A percentile compares a stretch with the other conserved stretches of the same genome.
phyloP scores from a whole-genome alignment of 2,329 filamentous ascomycete genomes.

The Tolypocladium cylindrosporum region DNA sequence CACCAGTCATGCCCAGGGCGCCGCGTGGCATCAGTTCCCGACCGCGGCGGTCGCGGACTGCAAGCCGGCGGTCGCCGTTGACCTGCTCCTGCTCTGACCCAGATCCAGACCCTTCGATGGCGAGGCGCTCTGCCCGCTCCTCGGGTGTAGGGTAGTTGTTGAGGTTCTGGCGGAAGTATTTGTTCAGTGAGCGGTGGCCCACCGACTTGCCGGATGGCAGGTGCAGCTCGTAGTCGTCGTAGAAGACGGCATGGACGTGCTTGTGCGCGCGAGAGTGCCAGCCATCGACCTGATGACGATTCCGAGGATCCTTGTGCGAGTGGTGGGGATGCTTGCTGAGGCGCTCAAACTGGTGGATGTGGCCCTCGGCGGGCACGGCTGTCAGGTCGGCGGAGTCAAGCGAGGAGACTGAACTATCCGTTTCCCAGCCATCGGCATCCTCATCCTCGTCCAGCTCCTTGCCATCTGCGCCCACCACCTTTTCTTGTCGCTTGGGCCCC shows the following conservation, averaged over 20 bases:
- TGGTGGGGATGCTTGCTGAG: slow-evolving; percentile 68
- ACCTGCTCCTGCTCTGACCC: slow-evolving; percentile 23
- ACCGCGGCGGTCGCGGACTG: slow-evolving; percentile 24
- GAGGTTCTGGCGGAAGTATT: slow-evolving; percentile 89
- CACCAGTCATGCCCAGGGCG: slow-evolving; percentile 69
- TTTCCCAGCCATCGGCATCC: slow-evolving; percentile 82
- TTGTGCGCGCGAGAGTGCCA: slow-evolving; percentile 79
- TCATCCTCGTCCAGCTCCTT: slow-evolving; percentile 40
- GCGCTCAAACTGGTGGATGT: slow-evolving; percentile 61
- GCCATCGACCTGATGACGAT: slow-evolving; percentile 65
- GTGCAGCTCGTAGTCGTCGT: slow-evolving; percentile 89
- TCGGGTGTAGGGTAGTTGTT: slow-evolving; percentile 70
- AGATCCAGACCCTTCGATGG: slow-evolving; percentile 41
- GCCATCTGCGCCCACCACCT: slow-evolving; percentile 40
- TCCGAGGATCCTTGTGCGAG: slow-evolving; percentile 57
- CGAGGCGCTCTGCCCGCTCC: slow-evolving; percentile 60
- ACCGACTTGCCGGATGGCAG: slow-evolving; percentile 82
- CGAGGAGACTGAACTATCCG: slow-evolving; percentile 82
- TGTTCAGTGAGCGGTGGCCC: slow-evolving; percentile 78
- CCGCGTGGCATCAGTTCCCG: slow-evolving; percentile 55
- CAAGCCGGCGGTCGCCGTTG: slow-evolving; percentile 11
- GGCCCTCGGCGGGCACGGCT: slow-evolving; percentile 65
- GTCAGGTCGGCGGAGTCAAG: slow-evolving; percentile 78
- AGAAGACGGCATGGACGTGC: slow-evolving; percentile 63
- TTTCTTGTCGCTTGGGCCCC: slow-evolving; percentile 46